phyloP scores from a whole-genome alignment of 176 grass and related monocot genomes.

The Oryza officinalis region DNA sequence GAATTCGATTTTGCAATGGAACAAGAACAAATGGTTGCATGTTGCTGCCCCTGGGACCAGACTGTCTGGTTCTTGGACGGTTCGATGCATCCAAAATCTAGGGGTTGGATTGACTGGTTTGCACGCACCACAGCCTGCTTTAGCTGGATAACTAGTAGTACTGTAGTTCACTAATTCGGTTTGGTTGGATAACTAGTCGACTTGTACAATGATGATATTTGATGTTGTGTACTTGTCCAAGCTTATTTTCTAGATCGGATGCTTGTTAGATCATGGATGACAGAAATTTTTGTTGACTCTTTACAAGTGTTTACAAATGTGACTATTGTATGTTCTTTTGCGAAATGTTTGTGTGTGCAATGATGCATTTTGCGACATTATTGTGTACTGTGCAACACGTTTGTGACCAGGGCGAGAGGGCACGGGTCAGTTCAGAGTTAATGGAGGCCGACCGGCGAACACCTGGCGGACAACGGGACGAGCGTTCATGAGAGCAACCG shows the following conservation, averaged over 20 bases:
- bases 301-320: too few species aligned
- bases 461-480: not conserved
- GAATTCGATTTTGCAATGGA: not conserved
- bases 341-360: not conserved
- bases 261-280: not conserved
- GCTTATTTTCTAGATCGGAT: not conserved
- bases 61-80: slow-evolving; percentile 6
- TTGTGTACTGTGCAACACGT: slow-evolving; percentile 2
- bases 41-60: slow-evolving; percentile 9
- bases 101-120: not conserved
- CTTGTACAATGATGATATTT: not conserved
- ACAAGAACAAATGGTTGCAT: not conserved
- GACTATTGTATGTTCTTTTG: not conserved
- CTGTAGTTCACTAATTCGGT: not conserved
- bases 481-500: not conserved
- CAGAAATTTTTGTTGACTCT: not conserved
- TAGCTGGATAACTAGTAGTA: not conserved
- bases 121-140: not conserved
- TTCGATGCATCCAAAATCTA: not conserved
- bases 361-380: not conserved
- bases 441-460: not conserved
- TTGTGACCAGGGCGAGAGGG: not conserved
- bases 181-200: not conserved
- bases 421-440: not conserved
- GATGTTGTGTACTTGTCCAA: not conserved